Conservation (phyloP, 441 rosid genomes). For the Arabidopsis hybrid region DNA sequence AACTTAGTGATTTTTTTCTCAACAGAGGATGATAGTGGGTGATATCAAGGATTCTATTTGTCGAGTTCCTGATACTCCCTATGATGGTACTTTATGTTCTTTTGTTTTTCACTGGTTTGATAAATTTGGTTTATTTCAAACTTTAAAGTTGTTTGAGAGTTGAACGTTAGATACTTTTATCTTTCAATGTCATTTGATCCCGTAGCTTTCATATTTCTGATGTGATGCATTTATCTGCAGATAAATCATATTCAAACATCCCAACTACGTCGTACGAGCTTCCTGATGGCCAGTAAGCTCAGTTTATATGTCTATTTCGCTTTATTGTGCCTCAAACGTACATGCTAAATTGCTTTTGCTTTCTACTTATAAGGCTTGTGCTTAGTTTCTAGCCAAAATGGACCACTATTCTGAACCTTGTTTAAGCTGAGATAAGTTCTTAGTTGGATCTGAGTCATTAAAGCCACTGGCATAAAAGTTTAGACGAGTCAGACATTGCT, state of each 20-base stretch:
- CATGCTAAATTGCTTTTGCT: conserved; percentile 19
- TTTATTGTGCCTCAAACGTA: not conserved
- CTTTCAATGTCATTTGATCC: not conserved
- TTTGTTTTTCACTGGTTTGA: conserved; percentile 23
- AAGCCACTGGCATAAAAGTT: not conserved
- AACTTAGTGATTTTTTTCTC: conserved; percentile 36
- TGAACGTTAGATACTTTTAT: conserved; percentile 9
- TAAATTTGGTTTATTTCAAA: conserved; percentile 12
- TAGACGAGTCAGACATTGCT: conserved; percentile 10
- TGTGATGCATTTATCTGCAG: conserved; percentile 53
- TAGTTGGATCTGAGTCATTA: not conserved
- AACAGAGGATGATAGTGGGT: conserved; percentile 92
- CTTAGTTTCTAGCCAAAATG: not conserved
- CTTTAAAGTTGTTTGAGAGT: conserved; percentile 7
- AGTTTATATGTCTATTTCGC: conserved; percentile 5
- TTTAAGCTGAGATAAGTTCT: not conserved
- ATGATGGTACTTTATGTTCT: conserved; percentile 72
- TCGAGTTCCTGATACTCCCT: conserved; percentile 98
- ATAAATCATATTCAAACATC: conserved; percentile 89
- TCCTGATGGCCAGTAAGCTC: conserved; percentile 99
- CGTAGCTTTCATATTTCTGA: conserved; percentile 30
- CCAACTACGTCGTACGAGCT: conserved; percentile 99
- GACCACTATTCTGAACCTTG: conserved; percentile 11
- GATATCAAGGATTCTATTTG: conserved; percentile 98
- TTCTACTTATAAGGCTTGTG: not conserved